Evolutionary conservation across 148 eudicot species (phyloP).

Genomic region (Rhododendron williamsianum): DNA sequence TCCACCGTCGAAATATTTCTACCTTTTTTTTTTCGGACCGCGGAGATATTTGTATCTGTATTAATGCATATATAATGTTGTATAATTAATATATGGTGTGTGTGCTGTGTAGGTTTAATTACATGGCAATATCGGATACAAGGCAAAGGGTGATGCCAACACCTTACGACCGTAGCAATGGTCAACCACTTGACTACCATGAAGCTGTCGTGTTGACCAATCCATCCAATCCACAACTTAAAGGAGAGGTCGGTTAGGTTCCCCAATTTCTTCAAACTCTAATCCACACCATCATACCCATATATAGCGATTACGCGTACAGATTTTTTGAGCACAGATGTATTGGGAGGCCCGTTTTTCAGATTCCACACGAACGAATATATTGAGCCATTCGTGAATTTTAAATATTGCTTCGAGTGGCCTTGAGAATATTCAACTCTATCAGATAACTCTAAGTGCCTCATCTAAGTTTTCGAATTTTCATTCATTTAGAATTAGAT

Average conservation of each 20-base stretch:
- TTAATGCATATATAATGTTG: background rate
- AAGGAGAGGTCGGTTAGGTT: conserved; percentile 54
- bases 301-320: too few species aligned
- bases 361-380: too few species aligned
- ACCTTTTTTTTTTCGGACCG: background rate
- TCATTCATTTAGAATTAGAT: too few species aligned
- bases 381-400: too few species aligned
- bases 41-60: too few species aligned
- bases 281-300: too few species aligned
- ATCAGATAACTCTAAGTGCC: too few species aligned
- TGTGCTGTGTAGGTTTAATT: conserved; percentile 44
- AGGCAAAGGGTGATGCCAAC: conserved; percentile 69
- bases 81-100: background rate
- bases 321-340: too few species aligned
- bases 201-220: conserved; percentile 68
- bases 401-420: too few species aligned
- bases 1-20: background rate
- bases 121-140: conserved; percentile 70
- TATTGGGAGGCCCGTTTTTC: too few species aligned
- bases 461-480: too few species aligned
- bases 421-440: too few species aligned
- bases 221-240: conserved; percentile 30
- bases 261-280: background rate
- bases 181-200: conserved; percentile 42
- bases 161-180: conserved; percentile 36